Evolutionary conservation across 1,284 basidiomycete genomes (phyloP), one percentile per base, ranked within the genome.

Genomic region (Vanrija humicola): DNA sequence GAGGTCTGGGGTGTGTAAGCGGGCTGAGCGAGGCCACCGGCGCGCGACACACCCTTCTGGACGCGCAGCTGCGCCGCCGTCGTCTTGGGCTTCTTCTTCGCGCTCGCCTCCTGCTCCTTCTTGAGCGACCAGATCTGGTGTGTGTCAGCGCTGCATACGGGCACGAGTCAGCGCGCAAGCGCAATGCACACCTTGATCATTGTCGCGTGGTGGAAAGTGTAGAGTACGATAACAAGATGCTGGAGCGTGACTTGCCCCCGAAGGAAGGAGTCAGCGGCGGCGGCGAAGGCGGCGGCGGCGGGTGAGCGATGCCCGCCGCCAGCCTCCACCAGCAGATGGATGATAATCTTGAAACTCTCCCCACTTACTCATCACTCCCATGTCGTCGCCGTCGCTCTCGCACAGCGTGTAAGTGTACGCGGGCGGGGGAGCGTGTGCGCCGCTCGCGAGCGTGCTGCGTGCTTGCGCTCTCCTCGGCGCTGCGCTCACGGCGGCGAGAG

Each of bases 21-120:
- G n/a, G n/a, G n/a, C n/a, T n/a, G n/a, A n/a, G n/a, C n/a, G n/a
- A n/a, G n/a, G n/a, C n/a, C n/a, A n/a, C n/a, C n/a, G n/a, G n/a
- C n/a, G n/a, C n/a, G n/a, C n/a, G 16, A 69, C 81, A 57, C 63
- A 93, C 95, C 95, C 82, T 98, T 99, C 82, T 98, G 96, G 15
- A 98, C 93, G 54, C 95, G 86, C 72, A 99, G 88, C 78, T 98
- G 94, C 34, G 96, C 95, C 12, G 95, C 93, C 67, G 89, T 91
- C 50, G 90, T 96, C 84, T 96, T 97, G 46, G 93, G 92, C 81
- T 88, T 90, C 84, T 86, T 94, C 86, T 92, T 95, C 16, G 87
- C 86, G 52, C 90, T 89, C 55, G 89, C 89, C 73, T 94, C 89
- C 80, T 94, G 89, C 50, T 77, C 69, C 86, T 96, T 95, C 85